Evolutionary conservation across 164 flowering plant genomes (phyloP).

Genomic region (Vitis rotundifolia): DNA sequence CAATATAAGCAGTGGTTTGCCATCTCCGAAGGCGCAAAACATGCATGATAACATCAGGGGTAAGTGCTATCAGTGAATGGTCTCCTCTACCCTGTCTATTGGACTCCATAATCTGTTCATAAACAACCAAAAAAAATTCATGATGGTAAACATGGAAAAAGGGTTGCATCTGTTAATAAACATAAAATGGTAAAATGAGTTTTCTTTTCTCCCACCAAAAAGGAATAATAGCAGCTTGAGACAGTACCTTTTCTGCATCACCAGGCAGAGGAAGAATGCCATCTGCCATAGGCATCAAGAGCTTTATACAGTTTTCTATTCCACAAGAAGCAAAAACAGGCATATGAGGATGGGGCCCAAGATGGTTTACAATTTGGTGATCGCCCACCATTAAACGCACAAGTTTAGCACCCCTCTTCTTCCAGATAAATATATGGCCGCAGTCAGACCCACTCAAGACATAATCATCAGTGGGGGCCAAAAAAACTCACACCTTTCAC

Average conservation of each 20-base stretch:
- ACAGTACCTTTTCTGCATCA: not conserved
- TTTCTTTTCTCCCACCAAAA: too few relatives aligned
- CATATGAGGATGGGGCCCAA: slow-evolving; percentile 1
- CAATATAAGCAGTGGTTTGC: slow-evolving; percentile 46
- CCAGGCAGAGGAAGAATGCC: not conserved
- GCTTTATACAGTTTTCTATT: not conserved
- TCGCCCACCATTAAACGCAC: not conserved
- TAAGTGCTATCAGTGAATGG: slow-evolving; percentile 43
- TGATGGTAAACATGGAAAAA: too few relatives aligned
- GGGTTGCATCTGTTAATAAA: too few relatives aligned
- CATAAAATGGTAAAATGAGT: too few relatives aligned
- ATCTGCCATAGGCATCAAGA: not conserved
- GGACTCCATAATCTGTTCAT: slow-evolving; percentile 42
- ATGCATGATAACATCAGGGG: slow-evolving; percentile 72
- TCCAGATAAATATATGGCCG: slow-evolving; percentile 5
- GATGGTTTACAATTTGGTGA: not conserved
- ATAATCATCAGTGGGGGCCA: slow-evolving; percentile 3
- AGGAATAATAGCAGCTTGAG: too few relatives aligned
- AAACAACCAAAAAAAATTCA: too few relatives aligned
- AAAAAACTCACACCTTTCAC: slow-evolving; percentile 5
- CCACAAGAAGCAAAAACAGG: not conserved
- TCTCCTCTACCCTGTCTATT: slow-evolving; percentile 59
- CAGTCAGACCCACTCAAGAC: slow-evolving; percentile 11
- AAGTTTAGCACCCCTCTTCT: slow-evolving; percentile 4
- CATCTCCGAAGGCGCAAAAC: slow-evolving; percentile 63